phyloP scores from a whole-genome alignment of 2,329 filamentous ascomycete genomes.

The Pestalotiopsis sp. region DNA sequence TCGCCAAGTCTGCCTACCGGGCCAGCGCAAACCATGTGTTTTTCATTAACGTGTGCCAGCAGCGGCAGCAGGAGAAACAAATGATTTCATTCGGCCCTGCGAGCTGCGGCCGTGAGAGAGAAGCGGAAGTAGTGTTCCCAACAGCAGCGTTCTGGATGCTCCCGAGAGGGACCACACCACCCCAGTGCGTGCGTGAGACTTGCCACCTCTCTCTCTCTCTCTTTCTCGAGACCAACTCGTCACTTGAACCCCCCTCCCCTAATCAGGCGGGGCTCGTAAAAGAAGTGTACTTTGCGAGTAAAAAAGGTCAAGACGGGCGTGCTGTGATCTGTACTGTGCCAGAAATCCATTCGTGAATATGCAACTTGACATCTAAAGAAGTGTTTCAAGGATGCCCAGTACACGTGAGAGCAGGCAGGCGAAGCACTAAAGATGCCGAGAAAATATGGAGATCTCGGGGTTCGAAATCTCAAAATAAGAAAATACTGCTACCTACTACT shows the following conservation, averaged over 20 bases:
- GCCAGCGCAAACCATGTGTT: not conserved
- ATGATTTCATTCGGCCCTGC: not conserved
- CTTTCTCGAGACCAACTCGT: not conserved
- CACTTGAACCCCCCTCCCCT: not conserved
- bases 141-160: not conserved
- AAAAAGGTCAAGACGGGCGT: not conserved
- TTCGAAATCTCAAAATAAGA: not conserved
- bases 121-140: not conserved
- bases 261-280: not conserved
- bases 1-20: not conserved
- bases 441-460: not conserved
- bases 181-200: not conserved
- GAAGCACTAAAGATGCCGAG: conserved; percentile 1
- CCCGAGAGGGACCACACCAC: not conserved
- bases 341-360: not conserved
- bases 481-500: not conserved
- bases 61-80: not conserved
- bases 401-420: not conserved
- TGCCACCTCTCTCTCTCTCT: not conserved
- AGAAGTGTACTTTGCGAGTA: not conserved
- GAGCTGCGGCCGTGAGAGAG: not conserved
- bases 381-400: conserved; percentile 3
- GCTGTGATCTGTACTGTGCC: not conserved
- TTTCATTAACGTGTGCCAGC: not conserved
- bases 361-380: not conserved